Conservation (phyloP, 2,329 filamentous ascomycete genomes). For the Fusarium sp. region DNA sequence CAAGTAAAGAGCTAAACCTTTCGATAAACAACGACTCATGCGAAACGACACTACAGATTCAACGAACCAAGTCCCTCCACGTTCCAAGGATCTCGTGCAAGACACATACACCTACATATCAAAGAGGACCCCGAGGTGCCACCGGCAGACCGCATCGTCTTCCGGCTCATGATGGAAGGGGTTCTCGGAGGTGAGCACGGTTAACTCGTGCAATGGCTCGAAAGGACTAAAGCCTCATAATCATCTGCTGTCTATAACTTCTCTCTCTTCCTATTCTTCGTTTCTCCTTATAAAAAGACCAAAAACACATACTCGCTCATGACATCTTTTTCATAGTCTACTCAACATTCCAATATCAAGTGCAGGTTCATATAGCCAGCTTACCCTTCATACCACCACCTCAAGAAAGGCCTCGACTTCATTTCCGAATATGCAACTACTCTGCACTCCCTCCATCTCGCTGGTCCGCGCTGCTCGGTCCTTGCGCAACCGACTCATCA, state of each 20-base stretch:
- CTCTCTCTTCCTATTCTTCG: not conserved
- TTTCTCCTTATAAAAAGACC: not conserved
- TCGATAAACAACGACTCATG: not conserved
- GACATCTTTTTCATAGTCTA: not conserved
- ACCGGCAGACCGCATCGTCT: constrained; percentile 25
- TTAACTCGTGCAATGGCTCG: not conserved
- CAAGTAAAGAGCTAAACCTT: not conserved
- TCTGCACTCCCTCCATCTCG: constrained; percentile 35
- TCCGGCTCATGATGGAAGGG: constrained; percentile 15
- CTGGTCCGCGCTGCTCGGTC: constrained; percentile 30
- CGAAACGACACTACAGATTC: not conserved
- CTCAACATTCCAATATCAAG: not conserved
- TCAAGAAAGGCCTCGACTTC: not conserved
- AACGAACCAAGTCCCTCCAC: constrained; percentile 36
- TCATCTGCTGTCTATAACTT: constrained; percentile 13
- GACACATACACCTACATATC: constrained; percentile 13
- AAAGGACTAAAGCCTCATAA: not conserved
- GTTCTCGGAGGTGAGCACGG: not conserved
- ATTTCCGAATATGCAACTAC: constrained; percentile 31
- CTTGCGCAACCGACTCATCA: constrained; percentile 36
- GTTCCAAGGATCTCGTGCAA: constrained; percentile 19
- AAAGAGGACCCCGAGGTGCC: constrained; percentile 12
- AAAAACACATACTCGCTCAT: not conserved
- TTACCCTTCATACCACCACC: not conserved
- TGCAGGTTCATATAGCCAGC: not conserved